Evolutionary conservation across 208 protist genomes (phyloP).

Genomic region (Angomonas desouzai): DNA sequence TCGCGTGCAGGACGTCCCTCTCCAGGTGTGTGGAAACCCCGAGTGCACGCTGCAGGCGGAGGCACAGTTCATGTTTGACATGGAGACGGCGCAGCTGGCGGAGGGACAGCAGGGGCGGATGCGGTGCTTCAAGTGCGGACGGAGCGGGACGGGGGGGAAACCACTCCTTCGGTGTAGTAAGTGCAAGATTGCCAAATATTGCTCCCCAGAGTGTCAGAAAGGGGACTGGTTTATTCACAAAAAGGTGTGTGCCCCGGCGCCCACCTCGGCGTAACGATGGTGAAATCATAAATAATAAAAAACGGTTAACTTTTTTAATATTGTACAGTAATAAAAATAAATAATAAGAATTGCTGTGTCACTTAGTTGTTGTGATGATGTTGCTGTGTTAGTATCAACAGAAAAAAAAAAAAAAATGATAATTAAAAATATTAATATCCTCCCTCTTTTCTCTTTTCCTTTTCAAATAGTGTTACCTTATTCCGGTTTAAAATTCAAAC

Average conservation of each 20-base stretch:
- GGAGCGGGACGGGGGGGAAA: neutral
- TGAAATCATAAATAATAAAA: conserved; percentile 1
- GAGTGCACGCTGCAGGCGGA: conserved; percentile 31
- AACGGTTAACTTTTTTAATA: neutral
- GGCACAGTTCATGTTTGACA: conserved; percentile 38
- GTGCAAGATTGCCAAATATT: conserved; percentile 74
- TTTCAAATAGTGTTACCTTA: neutral
- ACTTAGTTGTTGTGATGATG: no score
- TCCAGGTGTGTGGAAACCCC: conserved; percentile 33
- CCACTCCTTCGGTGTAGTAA: conserved; percentile 54
- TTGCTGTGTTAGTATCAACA: neutral
- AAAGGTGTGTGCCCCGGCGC: conserved; percentile 28
- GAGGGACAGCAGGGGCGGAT: neutral
- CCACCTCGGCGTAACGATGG: neutral
- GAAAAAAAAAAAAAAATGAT: neutral
- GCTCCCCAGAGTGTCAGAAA: conserved; percentile 53
- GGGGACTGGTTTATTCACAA: conserved; percentile 60
- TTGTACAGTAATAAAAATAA: neutral
- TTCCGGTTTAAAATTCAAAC: no score
- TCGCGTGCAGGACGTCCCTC: conserved; percentile 47
- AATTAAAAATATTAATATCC: conserved; percentile 3
- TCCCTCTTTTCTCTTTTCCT: conserved; percentile 9
- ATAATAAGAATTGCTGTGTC: no score
- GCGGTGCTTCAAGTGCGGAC: conserved; percentile 38
- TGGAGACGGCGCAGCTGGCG: conserved; percentile 33